Conservation (phyloP, 352 stramenopile species). For the Elongisporangium senticosum region DNA sequence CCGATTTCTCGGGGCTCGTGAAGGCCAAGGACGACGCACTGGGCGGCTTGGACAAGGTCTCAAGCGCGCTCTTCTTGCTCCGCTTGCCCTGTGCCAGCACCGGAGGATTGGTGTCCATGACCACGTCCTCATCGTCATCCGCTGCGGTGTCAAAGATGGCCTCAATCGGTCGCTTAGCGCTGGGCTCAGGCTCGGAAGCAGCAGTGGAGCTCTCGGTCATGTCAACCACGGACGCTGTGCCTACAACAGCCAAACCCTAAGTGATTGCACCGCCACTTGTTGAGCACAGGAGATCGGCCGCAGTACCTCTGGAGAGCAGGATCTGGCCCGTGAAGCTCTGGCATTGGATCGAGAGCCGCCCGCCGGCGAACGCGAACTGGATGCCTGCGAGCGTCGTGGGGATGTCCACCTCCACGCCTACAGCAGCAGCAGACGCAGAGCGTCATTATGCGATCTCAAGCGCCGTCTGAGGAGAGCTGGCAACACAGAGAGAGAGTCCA, state of each 20-base stretch:
- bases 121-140: constrained; percentile 31
- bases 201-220: neutral
- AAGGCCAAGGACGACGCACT: neutral
- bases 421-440: neutral
- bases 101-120: constrained; percentile 7
- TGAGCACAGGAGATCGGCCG: neutral
- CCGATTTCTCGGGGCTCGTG: constrained; percentile 28
- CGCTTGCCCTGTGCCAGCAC: neutral
- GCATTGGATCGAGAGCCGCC: constrained; percentile 65
- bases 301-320: constrained; percentile 47
- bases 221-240: neutral
- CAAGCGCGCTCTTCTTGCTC: neutral
- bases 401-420: constrained; percentile 71
- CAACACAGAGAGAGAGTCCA: neutral
- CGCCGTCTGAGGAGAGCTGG: neutral
- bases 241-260: neutral
- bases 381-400: constrained; percentile 50
- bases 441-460: neutral
- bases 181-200: neutral
- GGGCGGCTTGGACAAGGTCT: neutral
- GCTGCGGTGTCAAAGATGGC: constrained; percentile 17
- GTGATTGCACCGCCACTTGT: neutral
- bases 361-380: constrained; percentile 55
- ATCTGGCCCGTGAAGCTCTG: constrained; percentile 66
- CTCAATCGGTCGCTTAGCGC: constrained; percentile 38